Evolutionary conservation across 108 stramenopile species (phyloP), one percentile per base, ranked within the genome.

Genomic region (Heterococcus sp.): DNA sequence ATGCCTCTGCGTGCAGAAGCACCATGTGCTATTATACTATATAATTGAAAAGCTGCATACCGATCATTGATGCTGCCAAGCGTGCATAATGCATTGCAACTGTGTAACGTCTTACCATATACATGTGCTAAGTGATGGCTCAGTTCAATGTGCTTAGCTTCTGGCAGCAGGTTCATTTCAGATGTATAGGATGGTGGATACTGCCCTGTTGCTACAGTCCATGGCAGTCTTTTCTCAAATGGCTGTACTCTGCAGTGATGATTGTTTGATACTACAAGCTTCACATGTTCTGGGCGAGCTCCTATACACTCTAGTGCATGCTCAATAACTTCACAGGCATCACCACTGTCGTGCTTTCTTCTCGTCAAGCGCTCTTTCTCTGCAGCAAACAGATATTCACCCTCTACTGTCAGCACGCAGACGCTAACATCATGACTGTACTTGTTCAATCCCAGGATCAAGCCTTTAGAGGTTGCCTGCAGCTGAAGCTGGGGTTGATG

Each of bases 111-210:
- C 46, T 8, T 58, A 21, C 46, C 90, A 75, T 93, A 97, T 32
- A 94, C 96, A 89, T 97, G 96, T 3, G 96, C 96, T 76, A 95
- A 90, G 86, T 97, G 96, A 88, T 95, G 94, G 64, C 93, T 94
- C 65, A 97, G 71, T 87, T 95, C 96, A 32, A 75, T 29, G 63
- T 87, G 85, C 37, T 70, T 65, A 11, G 29, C 31, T 33, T 76
- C 33, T 32, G 65, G 66, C 1, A 76, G 66, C 66, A 76, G 66
- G 66, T 76, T 76, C 2, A 30, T 66, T 35, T n/a, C 2, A 63
- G 14, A 21, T 14, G 29, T 26, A 35, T 75, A 75, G 3, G 5
- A 11, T 72, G 35, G 14, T 3, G 11, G 33, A 3, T 63, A 38
- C 29, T 26, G 21, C 3, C 66, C 66, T 3, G 2, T 28, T 32